A percentile compares a stretch with the other conserved stretches of the same genome.
These are phyloP conservation scores for Xerocomellus chrysenteron DNA, from an alignment of 768 basidiomycete genomes.

Conservation along the genomic window DNA sequence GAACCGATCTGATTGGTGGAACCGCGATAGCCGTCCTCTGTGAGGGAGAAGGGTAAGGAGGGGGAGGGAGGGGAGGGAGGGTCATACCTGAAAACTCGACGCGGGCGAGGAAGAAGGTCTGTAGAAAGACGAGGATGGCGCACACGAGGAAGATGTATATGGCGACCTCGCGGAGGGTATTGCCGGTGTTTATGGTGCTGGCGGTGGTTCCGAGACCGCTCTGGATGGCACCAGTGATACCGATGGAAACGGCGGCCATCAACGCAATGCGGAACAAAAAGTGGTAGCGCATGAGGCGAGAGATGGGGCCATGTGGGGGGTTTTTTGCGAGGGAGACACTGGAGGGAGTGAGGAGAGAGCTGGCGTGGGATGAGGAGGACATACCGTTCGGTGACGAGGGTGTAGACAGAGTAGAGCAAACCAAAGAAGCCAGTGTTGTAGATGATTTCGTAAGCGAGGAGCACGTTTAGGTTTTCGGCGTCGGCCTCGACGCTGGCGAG, in stretches of 20 bases:
- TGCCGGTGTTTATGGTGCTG: constrained; percentile 15
- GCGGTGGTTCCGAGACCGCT: background rate
- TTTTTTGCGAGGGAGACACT: constrained; percentile 15
- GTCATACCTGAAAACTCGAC: constrained; percentile 13
- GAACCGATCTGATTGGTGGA: constrained; percentile 11
- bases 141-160: constrained; percentile 33
- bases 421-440: constrained; percentile 38
- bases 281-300: constrained; percentile 15
- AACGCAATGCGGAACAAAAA: constrained; percentile 26
- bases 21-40: constrained; percentile 10
- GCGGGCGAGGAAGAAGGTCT: constrained; percentile 21
- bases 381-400: constrained; percentile 32
- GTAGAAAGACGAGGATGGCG: constrained; percentile 18
- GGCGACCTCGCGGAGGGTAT: constrained; percentile 26
- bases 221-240: constrained; percentile 30
- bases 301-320: constrained; percentile 17
- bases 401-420: constrained; percentile 29
- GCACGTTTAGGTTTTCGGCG: constrained; percentile 18
- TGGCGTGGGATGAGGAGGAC: background rate
- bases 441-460: constrained; percentile 32
- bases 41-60: background rate
- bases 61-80: background rate
- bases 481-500: constrained; percentile 18
- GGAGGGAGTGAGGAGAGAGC: background rate
- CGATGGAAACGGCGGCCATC: constrained; percentile 25